Percentiles rank a stretch among this genome's conserved stretches.
These are phyloP conservation scores for Nigrospora sphaerica DNA, from an alignment of 2,329 filamentous ascomycete genomes.

Conservation along the genomic window DNA sequence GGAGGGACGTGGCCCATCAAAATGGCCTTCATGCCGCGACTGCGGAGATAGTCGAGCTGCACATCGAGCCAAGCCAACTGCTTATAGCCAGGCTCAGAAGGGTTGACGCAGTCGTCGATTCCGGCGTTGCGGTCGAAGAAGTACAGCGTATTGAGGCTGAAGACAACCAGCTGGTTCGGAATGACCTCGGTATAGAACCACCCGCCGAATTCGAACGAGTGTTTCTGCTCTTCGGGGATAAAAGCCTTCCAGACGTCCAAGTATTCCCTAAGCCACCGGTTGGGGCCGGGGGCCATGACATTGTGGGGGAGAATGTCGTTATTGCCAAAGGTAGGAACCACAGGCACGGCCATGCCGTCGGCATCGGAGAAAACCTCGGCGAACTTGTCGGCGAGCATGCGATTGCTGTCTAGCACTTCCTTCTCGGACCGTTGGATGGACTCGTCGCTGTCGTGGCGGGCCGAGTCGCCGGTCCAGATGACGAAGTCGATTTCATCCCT, in stretches of 20 bases:
- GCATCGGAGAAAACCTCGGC: slow-evolving; percentile 60
- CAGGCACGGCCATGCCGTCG: slow-evolving; percentile 62
- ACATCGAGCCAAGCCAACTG: slow-evolving; percentile 95
- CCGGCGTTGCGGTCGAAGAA: slow-evolving; percentile 91
- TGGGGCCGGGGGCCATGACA: slow-evolving; percentile 79
- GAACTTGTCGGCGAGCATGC: slow-evolving; percentile 69
- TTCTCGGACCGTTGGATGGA: slow-evolving; percentile 64
- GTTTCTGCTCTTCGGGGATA: slow-evolving; percentile 86
- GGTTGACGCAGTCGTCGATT: slow-evolving; percentile 79
- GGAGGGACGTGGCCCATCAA: slow-evolving; percentile 92
- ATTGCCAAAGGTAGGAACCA: slow-evolving; percentile 89
- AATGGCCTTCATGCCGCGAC: slow-evolving; percentile 87
- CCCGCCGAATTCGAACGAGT: slow-evolving; percentile 85
- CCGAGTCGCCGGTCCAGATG: slow-evolving; percentile 87
- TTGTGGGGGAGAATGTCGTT: slow-evolving; percentile 98
- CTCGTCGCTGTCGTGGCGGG: slow-evolving; percentile 84
- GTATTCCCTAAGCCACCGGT: slow-evolving; percentile 75
- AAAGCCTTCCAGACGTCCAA: slow-evolving; percentile 74
- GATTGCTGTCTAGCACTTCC: slow-evolving; percentile 75
- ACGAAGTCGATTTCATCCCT: slow-evolving; percentile 81
- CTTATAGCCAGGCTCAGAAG: slow-evolving; percentile 80
- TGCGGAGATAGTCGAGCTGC: slow-evolving; percentile 76
- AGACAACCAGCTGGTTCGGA: slow-evolving; percentile 74
- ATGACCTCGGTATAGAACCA: slow-evolving; percentile 96
- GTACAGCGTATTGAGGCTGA: slow-evolving; percentile 94